These are phyloP conservation scores for Cercospora brassicicola DNA, from an alignment of 2,329 filamentous ascomycete genomes.

Conservation along the genomic window DNA sequence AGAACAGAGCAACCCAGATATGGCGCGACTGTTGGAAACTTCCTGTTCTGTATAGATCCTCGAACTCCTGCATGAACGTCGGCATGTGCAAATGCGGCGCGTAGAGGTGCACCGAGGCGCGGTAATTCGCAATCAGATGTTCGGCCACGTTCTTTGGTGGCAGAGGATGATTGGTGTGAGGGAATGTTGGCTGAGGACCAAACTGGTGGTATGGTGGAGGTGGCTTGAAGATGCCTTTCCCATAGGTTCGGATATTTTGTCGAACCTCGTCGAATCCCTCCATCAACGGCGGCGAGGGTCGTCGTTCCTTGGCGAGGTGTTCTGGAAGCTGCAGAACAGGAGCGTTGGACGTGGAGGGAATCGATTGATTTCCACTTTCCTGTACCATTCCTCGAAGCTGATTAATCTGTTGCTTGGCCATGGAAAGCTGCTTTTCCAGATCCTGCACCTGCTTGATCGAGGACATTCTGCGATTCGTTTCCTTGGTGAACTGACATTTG, in stretches of 20 bases:
- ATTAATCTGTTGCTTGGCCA: constrained; percentile 75
- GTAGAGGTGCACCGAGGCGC: constrained; percentile 72
- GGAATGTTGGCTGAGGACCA: constrained; percentile 45
- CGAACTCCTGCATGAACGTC: constrained; percentile 72
- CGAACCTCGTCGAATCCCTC: constrained; percentile 72
- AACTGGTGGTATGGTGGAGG: constrained; percentile 66
- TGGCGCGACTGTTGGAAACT: constrained; percentile 61
- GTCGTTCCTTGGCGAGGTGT: constrained; percentile 53
- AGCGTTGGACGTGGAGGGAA: constrained; percentile 32
- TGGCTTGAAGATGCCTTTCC: constrained; percentile 76
- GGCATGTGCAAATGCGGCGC: constrained; percentile 89
- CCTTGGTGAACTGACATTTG: constrained; percentile 98
- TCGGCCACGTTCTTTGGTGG: constrained; percentile 71
- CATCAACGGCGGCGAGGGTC: constrained; percentile 60
- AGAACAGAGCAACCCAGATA: constrained; percentile 78
- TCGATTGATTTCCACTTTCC: constrained; percentile 49
- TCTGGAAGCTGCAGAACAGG: constrained; percentile 40
- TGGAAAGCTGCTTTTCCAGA: constrained; percentile 83
- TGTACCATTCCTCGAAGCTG: constrained; percentile 67
- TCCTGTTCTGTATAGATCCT: constrained; percentile 69
- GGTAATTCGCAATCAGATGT: constrained; percentile 72
- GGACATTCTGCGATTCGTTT: constrained; percentile 97
- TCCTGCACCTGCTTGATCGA: constrained; percentile 99
- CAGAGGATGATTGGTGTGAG: constrained; percentile 54
- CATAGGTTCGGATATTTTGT: constrained; percentile 69